A percentile compares a stretch with the other conserved stretches of the same genome.
Conservation (phyloP, 305 asterid species). For the Fraxinus angustifolia region DNA sequence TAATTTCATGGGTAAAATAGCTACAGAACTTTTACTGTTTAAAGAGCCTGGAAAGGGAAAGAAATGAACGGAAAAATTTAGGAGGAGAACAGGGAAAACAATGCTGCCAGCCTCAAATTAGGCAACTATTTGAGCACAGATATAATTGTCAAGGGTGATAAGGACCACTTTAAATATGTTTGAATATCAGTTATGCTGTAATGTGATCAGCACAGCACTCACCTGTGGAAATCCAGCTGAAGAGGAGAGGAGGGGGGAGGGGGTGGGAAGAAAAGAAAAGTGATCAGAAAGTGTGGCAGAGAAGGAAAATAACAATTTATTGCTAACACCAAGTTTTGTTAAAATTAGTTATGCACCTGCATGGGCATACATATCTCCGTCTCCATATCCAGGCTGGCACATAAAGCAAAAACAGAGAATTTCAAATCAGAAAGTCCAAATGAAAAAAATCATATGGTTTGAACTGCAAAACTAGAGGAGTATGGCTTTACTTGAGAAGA, state of each 20-base stretch:
- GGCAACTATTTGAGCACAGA: conserved; percentile 16
- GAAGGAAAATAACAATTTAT: not conserved
- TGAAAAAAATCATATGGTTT: conserved; percentile 18
- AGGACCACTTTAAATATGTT: not conserved
- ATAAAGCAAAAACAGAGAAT: conserved; percentile 23
- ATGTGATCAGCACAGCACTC: conserved; percentile 29
- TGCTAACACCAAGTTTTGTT: not conserved
- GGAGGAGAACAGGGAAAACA: conserved; percentile 8
- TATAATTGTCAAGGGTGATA: conserved; percentile 20
- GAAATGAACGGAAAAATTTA: not conserved
- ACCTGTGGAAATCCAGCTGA: conserved; percentile 96
- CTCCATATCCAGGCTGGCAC: conserved; percentile 77
- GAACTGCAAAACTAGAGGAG: conserved; percentile 25
- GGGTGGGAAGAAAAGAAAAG: conserved; percentile 13
- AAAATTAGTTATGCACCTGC: conserved; percentile 42
- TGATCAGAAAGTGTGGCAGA: conserved; percentile 29
- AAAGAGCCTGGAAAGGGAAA: conserved; percentile 1
- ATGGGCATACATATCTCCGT: conserved; percentile 66
- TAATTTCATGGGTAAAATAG: not conserved
- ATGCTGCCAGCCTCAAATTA: conserved; percentile 13
- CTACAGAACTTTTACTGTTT: not conserved
- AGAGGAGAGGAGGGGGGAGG: conserved; percentile 2
- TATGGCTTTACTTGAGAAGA: conserved; percentile 66
- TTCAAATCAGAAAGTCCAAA: conserved; percentile 28
- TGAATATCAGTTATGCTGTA: conserved; percentile 18